Base-by-base conservation (phyloP, 495 filamentous ascomycete species). In the Penicillium canescens region DNA sequence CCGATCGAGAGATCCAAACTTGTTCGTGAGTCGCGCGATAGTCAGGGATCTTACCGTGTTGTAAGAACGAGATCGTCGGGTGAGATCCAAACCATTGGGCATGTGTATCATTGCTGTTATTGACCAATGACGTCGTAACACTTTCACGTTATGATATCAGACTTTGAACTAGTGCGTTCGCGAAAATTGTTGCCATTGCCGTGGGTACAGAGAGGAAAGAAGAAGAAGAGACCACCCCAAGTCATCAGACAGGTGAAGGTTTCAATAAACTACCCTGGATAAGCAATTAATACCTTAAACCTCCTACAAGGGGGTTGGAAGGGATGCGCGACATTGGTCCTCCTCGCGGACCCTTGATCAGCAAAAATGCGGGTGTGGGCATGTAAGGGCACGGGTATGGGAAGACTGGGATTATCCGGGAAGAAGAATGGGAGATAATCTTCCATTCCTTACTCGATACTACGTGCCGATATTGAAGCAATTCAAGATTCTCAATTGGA, bases 261-360 rank as follows among this genome's bases (percentile, higher is more conserved):
- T 55, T 50, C 53, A 50, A 55, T 55, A 50, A 16, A 43, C 20
- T 31, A 24, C 43, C 52, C 46, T 49, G 8, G 28, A 33, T 35
- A 45, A 39, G 40, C 24, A 56, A 56, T 63, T 59, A 63, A 66
- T 59, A 55, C 37, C 49, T 56, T 47, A 58, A 57, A 55, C 51
- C 54, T 50, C 47, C 55, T 59, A 50, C 52, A 61, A 57, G 61
- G 60, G 62, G 45, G 35, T 50, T 52, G 53, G 34, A 62, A 63
- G 63, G 63, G 63, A 66, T 66, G 55, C 63, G 60, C 60, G 63
- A 63, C 60, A 67, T 65, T 62, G 39, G 55, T 49, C 54, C 60
- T 57, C 61, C 58, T 64, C 57, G 59, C 56, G 49, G 54, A 49
- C 62, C 64, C 64, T 67, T 60, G 61, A 67, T 67, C 55, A 55